These are phyloP conservation scores for Mucor piriformis DNA, from an alignment of 371 early-diverging fungal genomes.

Conservation along the genomic window DNA sequence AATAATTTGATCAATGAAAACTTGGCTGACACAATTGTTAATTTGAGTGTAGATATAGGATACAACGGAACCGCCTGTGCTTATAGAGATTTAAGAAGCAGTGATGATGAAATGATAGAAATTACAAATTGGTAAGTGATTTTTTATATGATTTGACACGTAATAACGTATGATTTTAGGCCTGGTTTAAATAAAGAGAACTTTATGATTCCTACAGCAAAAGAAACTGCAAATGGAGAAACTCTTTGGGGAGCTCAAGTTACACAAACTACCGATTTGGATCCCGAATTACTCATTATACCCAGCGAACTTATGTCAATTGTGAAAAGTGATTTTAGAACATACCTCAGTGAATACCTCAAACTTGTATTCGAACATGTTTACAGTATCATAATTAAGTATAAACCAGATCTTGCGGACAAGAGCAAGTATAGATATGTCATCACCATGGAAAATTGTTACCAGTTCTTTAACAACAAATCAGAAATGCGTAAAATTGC, in stretches of 20 bases:
- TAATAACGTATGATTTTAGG: background rate
- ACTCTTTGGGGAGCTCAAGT: slow-evolving; percentile 3
- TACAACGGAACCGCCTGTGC: slow-evolving; percentile 8
- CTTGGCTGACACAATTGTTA: too few species aligned
- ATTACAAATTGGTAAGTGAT: background rate
- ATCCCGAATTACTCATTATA: background rate
- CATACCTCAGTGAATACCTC: background rate
- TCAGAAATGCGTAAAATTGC: slow-evolving; percentile 10
- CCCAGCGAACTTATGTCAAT: slow-evolving; percentile 11
- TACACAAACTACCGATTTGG: background rate
- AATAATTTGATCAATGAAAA: too few species aligned
- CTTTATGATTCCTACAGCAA: slow-evolving; percentile 1
- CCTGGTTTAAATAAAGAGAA: background rate
- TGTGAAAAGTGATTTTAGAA: background rate
- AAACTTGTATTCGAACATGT: background rate
- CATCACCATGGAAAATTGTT: slow-evolving; percentile 22
- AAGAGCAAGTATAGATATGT: slow-evolving; percentile 8
- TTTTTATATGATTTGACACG: background rate
- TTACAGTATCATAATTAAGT: background rate
- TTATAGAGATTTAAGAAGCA: background rate
- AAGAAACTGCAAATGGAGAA: background rate
- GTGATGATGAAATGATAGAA: background rate
- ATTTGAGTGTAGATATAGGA: slow-evolving; percentile 4
- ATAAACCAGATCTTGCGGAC: background rate
- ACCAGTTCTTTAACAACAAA: slow-evolving; percentile 10